A percentile compares a stretch with the other conserved stretches of the same genome.
Conservation (phyloP, 2,329 filamentous ascomycete genomes). For the Colletotrichum euphorbiae region DNA sequence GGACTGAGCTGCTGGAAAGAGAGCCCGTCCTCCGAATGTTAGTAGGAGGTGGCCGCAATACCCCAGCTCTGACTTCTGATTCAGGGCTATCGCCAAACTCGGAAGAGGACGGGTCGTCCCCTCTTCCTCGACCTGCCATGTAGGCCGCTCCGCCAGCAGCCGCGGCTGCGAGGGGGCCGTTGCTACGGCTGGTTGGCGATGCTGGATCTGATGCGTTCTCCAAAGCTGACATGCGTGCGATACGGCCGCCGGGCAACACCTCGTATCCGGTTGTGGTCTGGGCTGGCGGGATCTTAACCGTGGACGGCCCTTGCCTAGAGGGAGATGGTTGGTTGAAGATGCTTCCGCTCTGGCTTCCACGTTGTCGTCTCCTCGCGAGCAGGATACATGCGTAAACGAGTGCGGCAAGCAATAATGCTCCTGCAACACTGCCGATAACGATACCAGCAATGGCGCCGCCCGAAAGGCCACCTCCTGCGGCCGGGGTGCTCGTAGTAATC, state of each 20-base stretch:
- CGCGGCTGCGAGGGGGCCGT: slow-evolving; percentile 46
- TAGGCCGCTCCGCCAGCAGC: slow-evolving; percentile 63
- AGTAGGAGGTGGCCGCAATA: slow-evolving; percentile 69
- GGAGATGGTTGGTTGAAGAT: slow-evolving; percentile 93
- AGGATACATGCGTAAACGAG: slow-evolving; percentile 76
- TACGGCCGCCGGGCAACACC: slow-evolving; percentile 85
- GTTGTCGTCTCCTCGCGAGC: slow-evolving; percentile 62
- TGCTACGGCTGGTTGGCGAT: slow-evolving; percentile 49
- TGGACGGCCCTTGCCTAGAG: slow-evolving; percentile 61
- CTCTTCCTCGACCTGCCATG: slow-evolving; percentile 57
- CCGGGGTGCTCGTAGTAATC: slow-evolving; percentile 45
- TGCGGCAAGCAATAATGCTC: slow-evolving; percentile 74
- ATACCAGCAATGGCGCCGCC: slow-evolving; percentile 93
- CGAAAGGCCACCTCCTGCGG: slow-evolving; percentile 63
- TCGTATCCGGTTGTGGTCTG: slow-evolving; percentile 68
- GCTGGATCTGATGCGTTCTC: slow-evolving; percentile 78
- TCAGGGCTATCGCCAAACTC: slow-evolving; percentile 78
- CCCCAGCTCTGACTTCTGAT: slow-evolving; percentile 68
- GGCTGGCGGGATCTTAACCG: slow-evolving; percentile 52
- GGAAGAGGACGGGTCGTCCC: slow-evolving; percentile 74
- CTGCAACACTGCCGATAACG: slow-evolving; percentile 83
- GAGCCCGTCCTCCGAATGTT: slow-evolving; percentile 83
- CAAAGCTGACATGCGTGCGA: slow-evolving; percentile 94
- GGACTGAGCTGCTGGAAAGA: slow-evolving; percentile 83
- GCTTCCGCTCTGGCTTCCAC: slow-evolving; percentile 73